Conservation (phyloP, 768 basidiomycete genomes). For the Agrocybe praecox region DNA sequence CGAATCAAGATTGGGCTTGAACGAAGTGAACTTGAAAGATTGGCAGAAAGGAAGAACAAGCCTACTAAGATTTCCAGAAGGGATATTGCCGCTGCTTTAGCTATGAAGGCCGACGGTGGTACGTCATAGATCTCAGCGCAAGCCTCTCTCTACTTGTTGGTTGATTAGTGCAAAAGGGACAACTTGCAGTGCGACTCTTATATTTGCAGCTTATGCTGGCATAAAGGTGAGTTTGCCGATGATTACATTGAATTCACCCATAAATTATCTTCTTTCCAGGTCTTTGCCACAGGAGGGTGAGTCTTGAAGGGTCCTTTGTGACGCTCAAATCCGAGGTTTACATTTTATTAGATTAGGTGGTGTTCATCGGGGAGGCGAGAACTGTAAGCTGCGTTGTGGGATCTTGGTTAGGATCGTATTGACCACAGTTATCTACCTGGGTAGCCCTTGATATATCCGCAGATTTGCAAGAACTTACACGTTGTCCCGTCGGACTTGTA, state of each 20-base stretch:
- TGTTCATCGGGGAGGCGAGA: constrained; percentile 51
- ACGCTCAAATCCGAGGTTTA: not conserved
- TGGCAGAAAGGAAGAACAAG: constrained; percentile 56
- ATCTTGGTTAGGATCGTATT: constrained; percentile 1
- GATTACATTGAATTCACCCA: no score
- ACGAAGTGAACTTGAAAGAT: constrained; percentile 59
- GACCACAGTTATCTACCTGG: constrained; percentile 2
- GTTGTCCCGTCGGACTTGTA: constrained; percentile 89
- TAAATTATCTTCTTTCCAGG: constrained; percentile 37
- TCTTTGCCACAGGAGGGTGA: constrained; percentile 93
- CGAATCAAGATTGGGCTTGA: constrained; percentile 86
- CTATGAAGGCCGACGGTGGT: constrained; percentile 73
- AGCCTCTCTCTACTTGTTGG: not conserved
- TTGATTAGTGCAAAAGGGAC: constrained; percentile 41
- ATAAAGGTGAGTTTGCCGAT: constrained; percentile 62
- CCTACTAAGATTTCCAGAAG: constrained; percentile 75
- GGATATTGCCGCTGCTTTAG: constrained; percentile 79
- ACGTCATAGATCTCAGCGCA: not conserved
- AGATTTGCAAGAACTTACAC: constrained; percentile 85
- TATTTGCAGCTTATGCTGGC: constrained; percentile 79
- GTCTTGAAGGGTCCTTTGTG: constrained; percentile 18
- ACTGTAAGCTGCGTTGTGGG: constrained; percentile 29
- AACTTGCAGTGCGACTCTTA: constrained; percentile 73
- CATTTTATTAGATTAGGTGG: constrained; percentile 31
- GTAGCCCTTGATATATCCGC: constrained; percentile 94